phyloP scores from a whole-genome alignment of 768 basidiomycete species.

The Tephrocybe sp. region DNA sequence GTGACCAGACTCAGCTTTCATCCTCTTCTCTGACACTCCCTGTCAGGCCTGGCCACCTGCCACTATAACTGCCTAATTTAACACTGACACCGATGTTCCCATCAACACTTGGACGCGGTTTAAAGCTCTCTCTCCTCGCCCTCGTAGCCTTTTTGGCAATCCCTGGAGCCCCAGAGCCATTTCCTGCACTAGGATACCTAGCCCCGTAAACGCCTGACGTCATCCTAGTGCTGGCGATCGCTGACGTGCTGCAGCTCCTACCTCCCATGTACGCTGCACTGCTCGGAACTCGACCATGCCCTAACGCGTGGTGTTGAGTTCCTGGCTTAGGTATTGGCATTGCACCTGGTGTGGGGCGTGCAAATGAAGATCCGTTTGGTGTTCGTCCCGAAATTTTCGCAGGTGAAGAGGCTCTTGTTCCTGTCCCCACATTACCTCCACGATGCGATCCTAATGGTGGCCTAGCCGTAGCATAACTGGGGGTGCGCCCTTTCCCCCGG shows the following conservation, averaged over 20 bases:
- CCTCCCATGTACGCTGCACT: slow-evolving; percentile 17
- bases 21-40: slow-evolving; percentile 48
- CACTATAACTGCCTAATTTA: slow-evolving; percentile 22
- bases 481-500: slow-evolving; percentile 18
- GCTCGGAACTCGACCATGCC: slow-evolving; percentile 50
- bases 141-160: slow-evolving; percentile 47
- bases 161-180: slow-evolving; percentile 21
- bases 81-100: slow-evolving; percentile 28
- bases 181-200: slow-evolving; percentile 19
- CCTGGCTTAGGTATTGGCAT: slow-evolving; percentile 51
- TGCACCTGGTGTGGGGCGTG: slow-evolving; percentile 35
- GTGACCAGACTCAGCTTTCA: slow-evolving; percentile 26
- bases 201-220: slow-evolving; percentile 24
- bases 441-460: slow-evolving; percentile 42
- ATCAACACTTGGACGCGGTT: slow-evolving; percentile 75
- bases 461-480: slow-evolving; percentile 20
- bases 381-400: slow-evolving; percentile 46
- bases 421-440: slow-evolving; percentile 30
- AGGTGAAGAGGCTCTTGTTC: slow-evolving; percentile 39
- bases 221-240: slow-evolving; percentile 16
- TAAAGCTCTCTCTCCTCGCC: slow-evolving; percentile 75
- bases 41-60: slow-evolving; percentile 31
- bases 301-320: slow-evolving; percentile 51
- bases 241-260: slow-evolving; percentile 13
- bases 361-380: slow-evolving; percentile 29